Conservation (phyloP, 371 early-diverging fungal genomes). For the Rhizopus microsporus region DNA sequence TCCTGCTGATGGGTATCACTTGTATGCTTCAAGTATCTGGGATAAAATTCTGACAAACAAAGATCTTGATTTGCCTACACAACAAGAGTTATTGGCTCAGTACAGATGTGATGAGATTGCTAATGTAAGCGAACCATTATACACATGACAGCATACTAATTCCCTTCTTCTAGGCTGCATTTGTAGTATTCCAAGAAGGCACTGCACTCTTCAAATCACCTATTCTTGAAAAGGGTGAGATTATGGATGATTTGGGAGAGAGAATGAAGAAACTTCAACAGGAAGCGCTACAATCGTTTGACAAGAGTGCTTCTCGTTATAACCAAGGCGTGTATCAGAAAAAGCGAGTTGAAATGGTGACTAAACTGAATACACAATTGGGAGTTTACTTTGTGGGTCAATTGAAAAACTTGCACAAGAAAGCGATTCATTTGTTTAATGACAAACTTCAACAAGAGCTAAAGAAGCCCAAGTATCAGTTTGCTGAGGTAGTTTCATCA, state of each 20-base stretch:
- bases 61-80: slow-evolving; percentile 97
- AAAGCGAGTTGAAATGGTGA: slow-evolving; percentile 80
- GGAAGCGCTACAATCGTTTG: slow-evolving; percentile 73
- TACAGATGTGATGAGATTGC: slow-evolving; percentile 98
- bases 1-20: slow-evolving; percentile 93
- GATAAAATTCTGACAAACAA: slow-evolving; percentile 90
- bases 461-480: slow-evolving; percentile 54
- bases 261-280: slow-evolving; percentile 61
- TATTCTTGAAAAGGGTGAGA: slow-evolving; percentile 74
- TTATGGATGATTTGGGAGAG: slow-evolving; percentile 76
- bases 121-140: slow-evolving; percentile 36
- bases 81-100: slow-evolving; percentile 96
- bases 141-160: not conserved
- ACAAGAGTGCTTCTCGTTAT: slow-evolving; percentile 90
- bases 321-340: slow-evolving; percentile 85
- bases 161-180: slow-evolving; percentile 50
- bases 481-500: slow-evolving; percentile 50
- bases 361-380: slow-evolving; percentile 75
- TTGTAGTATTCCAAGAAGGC: slow-evolving; percentile 66
- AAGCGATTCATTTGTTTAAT: slow-evolving; percentile 65
- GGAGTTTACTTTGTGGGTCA: slow-evolving; percentile 83
- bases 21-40: slow-evolving; percentile 93
- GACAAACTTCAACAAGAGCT: slow-evolving; percentile 40
- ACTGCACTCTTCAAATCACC: slow-evolving; percentile 64
- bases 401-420: slow-evolving; percentile 81